Conservation (phyloP, 129 eudicot genomes). For the Erigeron canadensis region DNA sequence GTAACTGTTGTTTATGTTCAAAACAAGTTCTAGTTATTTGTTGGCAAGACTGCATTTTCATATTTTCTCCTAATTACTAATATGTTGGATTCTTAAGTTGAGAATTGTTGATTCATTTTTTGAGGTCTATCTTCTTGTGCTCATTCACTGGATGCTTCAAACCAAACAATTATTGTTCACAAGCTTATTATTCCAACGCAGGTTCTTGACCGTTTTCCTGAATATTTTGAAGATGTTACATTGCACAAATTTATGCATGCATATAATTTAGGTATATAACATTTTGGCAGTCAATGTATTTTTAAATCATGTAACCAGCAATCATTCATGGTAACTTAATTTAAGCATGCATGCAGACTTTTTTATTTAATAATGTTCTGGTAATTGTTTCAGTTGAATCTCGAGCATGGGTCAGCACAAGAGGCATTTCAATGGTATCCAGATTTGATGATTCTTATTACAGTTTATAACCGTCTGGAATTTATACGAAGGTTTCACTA, state of each 20-base stretch:
- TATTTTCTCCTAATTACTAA: too few relatives aligned
- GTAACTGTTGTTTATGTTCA: too few relatives aligned
- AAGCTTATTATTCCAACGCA: slow-evolving; percentile 24
- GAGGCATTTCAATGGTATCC: slow-evolving; percentile 74
- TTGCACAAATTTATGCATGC: slow-evolving; percentile 65
- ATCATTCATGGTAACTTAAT: slow-evolving; percentile 4
- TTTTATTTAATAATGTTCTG: slow-evolving; percentile 1
- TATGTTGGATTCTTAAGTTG: too few relatives aligned
- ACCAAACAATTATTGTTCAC: slow-evolving; percentile 15
- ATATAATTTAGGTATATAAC: slow-evolving; percentile 53
- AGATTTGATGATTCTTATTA: slow-evolving; percentile 9
- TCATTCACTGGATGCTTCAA: slow-evolving; percentile 11
- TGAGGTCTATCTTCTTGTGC: slow-evolving; percentile 12
- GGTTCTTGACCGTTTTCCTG: slow-evolving; percentile 54
- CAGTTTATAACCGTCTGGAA: not conserved
- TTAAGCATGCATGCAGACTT: not conserved
- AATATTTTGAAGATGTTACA: slow-evolving; percentile 43
- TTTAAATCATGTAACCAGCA: not conserved
- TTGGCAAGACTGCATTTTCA: not conserved
- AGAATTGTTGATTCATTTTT: not conserved
- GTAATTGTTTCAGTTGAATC: slow-evolving; percentile 63
- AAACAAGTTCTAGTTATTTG: not conserved
- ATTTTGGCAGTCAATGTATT: not conserved
- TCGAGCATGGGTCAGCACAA: slow-evolving; percentile 81
- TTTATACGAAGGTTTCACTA: slow-evolving; percentile 5